Evolutionary conservation across 495 filamentous ascomycete genomes (phyloP).

Genomic region (Penicillium soppii): DNA sequence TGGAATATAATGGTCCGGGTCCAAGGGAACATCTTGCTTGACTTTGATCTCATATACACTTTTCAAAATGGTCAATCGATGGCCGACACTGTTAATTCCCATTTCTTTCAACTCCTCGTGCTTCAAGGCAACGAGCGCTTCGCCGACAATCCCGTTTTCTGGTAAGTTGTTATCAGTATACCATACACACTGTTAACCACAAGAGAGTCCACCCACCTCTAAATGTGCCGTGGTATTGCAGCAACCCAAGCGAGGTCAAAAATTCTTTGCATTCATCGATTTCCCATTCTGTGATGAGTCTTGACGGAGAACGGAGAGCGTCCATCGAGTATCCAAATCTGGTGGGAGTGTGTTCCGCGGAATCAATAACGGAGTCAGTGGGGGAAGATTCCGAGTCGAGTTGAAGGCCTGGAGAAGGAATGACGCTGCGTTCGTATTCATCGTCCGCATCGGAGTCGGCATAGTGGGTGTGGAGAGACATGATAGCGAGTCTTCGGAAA

Average conservation of each 20-base stretch:
- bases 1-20: constrained; percentile 91
- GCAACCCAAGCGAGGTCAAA: constrained; percentile 72
- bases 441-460: constrained; percentile 92
- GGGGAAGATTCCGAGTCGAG: constrained; percentile 79
- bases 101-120: constrained; percentile 95
- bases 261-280: constrained; percentile 87
- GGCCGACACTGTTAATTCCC: constrained; percentile 87
- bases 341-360: constrained; percentile 84
- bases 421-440: constrained; percentile 83
- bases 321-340: constrained; percentile 67
- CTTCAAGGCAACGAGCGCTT: constrained; percentile 82
- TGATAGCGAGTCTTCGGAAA: constrained; percentile 18
- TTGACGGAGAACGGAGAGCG: constrained; percentile 68
- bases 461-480: constrained; percentile 60
- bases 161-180: constrained; percentile 4
- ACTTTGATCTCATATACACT: constrained; percentile 93
- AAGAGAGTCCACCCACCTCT: constrained; percentile 56
- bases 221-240: constrained; percentile 80
- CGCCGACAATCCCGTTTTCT: constrained; percentile 94
- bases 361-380: constrained; percentile 77
- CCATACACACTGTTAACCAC: background rate
- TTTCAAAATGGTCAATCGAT: constrained; percentile 92
- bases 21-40: constrained; percentile 84
- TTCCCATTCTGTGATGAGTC: constrained; percentile 85
- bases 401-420: constrained; percentile 67